These are phyloP conservation scores for Groenewaldozyma tartarivorans DNA, from an alignment of 805 yeast genomes.

Conservation along the genomic window DNA sequence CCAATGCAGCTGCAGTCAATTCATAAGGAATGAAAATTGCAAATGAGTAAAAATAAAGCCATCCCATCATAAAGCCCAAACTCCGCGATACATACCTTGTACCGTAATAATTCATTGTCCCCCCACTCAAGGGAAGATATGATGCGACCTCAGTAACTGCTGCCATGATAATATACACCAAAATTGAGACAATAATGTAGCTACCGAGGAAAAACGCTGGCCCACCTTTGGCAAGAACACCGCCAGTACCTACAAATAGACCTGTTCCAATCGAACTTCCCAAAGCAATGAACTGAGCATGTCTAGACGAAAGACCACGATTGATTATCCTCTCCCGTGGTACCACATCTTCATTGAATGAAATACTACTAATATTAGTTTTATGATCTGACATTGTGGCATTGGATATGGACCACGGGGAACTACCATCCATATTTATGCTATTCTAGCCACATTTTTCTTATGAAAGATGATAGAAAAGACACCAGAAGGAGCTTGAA, in stretches of 20 bases:
- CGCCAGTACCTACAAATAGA: slow-evolving; percentile 66
- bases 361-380: too few relatives aligned
- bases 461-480: too few relatives aligned
- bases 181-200: slow-evolving; percentile 58
- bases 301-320: slow-evolving; percentile 42
- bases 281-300: slow-evolving; percentile 63
- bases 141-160: slow-evolving; percentile 64
- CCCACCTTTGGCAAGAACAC: slow-evolving; percentile 61
- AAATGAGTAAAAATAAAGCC: slow-evolving; percentile 47
- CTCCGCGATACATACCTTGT: slow-evolving; percentile 65
- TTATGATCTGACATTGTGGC: too few relatives aligned
- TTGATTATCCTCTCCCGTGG: too few relatives aligned
- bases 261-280: slow-evolving; percentile 85
- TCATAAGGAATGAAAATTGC: slow-evolving; percentile 54
- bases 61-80: slow-evolving; percentile 61
- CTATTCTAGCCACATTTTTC: too few relatives aligned
- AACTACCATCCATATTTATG: too few relatives aligned
- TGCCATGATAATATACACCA: slow-evolving; percentile 61
- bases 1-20: slow-evolving; percentile 51
- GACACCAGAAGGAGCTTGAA: too few relatives aligned
- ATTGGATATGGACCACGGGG: too few relatives aligned
- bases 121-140: slow-evolving; percentile 54
- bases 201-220: slow-evolving; percentile 48
- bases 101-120: slow-evolving; percentile 55
- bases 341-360: too few relatives aligned